Conservation (phyloP, 2,329 filamentous ascomycete genomes). For the Atkinsonella texensis region DNA sequence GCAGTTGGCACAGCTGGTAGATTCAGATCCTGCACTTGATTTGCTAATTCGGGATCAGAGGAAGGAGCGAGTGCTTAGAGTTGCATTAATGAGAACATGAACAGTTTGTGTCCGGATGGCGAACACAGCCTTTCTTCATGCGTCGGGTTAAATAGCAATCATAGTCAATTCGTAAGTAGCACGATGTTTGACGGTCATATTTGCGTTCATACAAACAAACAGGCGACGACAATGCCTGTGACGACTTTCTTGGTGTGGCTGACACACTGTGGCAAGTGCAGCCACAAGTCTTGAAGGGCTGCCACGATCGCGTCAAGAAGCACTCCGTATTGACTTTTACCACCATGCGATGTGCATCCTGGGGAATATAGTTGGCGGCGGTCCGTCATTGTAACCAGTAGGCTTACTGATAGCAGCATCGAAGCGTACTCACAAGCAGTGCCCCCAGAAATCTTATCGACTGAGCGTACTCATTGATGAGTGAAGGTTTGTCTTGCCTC, state of each 20-base stretch:
- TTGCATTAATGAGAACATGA: not conserved
- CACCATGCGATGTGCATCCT: too few relatives aligned
- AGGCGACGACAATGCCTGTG: not conserved
- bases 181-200: not conserved
- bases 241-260: not conserved
- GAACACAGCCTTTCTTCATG: not conserved
- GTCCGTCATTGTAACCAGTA: too few relatives aligned
- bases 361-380: too few relatives aligned
- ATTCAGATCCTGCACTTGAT: not conserved
- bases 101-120: too few relatives aligned
- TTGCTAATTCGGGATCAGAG: not conserved
- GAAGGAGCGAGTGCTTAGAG: not conserved
- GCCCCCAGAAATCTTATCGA: too few relatives aligned
- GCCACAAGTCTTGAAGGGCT: not conserved
- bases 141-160: not conserved
- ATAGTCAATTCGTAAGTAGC: not conserved
- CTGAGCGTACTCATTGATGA: too few relatives aligned
- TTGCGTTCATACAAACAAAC: not conserved
- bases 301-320: too few relatives aligned
- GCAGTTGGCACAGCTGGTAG: conserved; percentile 5
- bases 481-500: too few relatives aligned
- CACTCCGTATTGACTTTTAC: too few relatives aligned
- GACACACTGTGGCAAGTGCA: conserved; percentile 2
- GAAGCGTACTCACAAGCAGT: too few relatives aligned
- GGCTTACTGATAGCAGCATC: too few relatives aligned